Evolutionary conservation across 2,329 filamentous ascomycete genomes (phyloP).

Genomic region (Cordyceps tenuipes): DNA sequence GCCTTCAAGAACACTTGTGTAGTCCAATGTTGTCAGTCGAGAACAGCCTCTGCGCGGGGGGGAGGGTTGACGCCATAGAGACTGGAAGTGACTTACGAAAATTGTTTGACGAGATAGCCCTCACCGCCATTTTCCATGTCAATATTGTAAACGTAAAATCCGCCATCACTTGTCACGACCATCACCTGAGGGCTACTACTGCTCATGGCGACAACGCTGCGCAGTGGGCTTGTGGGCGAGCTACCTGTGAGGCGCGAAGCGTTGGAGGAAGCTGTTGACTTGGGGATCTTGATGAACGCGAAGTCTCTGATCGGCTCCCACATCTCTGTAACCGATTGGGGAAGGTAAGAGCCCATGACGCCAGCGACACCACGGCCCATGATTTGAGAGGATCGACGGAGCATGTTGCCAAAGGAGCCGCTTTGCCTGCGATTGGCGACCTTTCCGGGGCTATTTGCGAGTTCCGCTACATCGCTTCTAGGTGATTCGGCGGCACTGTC

Average conservation of each 20-base stretch:
- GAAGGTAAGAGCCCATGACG: conserved; percentile 84
- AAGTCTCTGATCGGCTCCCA: conserved; percentile 95
- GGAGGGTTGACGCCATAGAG: not conserved
- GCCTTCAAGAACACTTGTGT: conserved; percentile 41
- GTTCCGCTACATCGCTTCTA: conserved; percentile 39
- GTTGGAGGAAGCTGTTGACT: conserved; percentile 27
- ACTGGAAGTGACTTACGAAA: conserved; percentile 58
- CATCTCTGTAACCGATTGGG: conserved; percentile 90
- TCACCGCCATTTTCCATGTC: conserved; percentile 93
- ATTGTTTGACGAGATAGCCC: conserved; percentile 83
- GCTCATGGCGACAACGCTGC: conserved; percentile 96
- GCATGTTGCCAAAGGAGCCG: conserved; percentile 79
- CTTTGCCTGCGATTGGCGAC: conserved; percentile 42
- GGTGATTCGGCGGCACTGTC: conserved; percentile 46
- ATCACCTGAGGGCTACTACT: conserved; percentile 92
- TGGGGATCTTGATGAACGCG: conserved; percentile 90
- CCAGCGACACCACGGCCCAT: conserved; percentile 84
- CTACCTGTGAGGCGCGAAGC: conserved; percentile 22
- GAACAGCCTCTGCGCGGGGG: not conserved
- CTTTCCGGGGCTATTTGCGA: conserved; percentile 20
- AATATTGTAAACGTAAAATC: conserved; percentile 91
- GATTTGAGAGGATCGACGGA: conserved; percentile 89
- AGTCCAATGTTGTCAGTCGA: not conserved
- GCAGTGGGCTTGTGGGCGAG: conserved; percentile 44
- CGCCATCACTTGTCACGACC: conserved; percentile 93